A percentile compares a stretch with the other conserved stretches of the same genome.
phyloP scores from a whole-genome alignment of 2,329 filamentous ascomycete genomes.

The Polychaeton citri region DNA sequence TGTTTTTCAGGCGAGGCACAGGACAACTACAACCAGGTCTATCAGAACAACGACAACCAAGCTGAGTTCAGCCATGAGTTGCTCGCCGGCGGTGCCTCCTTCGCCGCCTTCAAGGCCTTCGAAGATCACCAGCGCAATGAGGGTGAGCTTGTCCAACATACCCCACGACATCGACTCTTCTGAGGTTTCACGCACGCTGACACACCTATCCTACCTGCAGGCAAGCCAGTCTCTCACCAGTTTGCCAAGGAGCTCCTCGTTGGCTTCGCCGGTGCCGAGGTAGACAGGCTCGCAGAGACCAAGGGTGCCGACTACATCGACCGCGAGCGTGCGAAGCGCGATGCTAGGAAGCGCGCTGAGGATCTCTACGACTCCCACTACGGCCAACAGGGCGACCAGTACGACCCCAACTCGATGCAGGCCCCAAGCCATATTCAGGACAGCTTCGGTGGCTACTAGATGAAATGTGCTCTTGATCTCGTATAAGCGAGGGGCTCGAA shows the following conservation, averaged over 20 bases:
- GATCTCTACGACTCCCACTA: slow-evolving; percentile 38
- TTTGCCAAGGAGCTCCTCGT: slow-evolving; percentile 49
- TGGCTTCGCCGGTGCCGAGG: slow-evolving; percentile 58
- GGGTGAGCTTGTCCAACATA: slow-evolving; percentile 52
- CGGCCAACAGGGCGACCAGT: slow-evolving; percentile 30
- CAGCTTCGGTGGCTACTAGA: slow-evolving; percentile 14
- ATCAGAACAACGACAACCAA: slow-evolving; percentile 41
- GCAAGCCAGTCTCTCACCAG: slow-evolving; percentile 56
- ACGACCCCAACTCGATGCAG: slow-evolving; percentile 30
- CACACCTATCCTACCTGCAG: slow-evolving; percentile 29
- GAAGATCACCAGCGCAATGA: slow-evolving; percentile 60
- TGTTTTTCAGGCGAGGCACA: slow-evolving; percentile 38
- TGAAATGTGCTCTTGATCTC: too few species aligned
- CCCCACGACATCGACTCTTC: slow-evolving; percentile 63
- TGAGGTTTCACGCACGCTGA: slow-evolving; percentile 39
- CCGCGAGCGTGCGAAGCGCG: slow-evolving; percentile 49
- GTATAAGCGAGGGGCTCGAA: too few species aligned
- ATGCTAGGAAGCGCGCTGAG: slow-evolving; percentile 31
- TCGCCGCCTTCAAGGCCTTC: slow-evolving; percentile 67
- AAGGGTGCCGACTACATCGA: slow-evolving; percentile 68
- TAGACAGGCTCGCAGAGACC: slow-evolving; percentile 58
- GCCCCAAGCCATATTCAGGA: slow-evolving; percentile 21
- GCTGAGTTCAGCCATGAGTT: slow-evolving; percentile 58
- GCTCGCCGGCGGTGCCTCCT: slow-evolving; percentile 61
- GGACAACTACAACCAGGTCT: slow-evolving; percentile 42